Evolutionary conservation across 1,284 basidiomycete genomes (phyloP).

Genomic region (Thecaphora frezii): DNA sequence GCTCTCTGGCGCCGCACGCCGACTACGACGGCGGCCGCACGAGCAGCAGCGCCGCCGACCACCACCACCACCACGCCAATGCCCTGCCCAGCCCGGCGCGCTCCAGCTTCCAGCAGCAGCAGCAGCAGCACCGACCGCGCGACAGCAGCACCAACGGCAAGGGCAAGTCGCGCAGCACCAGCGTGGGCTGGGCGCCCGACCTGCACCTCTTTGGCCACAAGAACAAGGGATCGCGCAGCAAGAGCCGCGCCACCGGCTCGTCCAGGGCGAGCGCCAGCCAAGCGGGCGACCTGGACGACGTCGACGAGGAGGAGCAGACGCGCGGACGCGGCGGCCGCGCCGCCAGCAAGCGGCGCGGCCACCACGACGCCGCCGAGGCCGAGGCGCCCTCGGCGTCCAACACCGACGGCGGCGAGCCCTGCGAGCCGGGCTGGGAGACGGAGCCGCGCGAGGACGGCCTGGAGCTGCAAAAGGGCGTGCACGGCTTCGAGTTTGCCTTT

Average conservation of each 20-base stretch:
- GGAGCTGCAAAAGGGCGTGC: conserved; percentile 54
- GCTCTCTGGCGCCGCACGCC: conserved; percentile 22
- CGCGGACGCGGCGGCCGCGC: conserved; percentile 17
- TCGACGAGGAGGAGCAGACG: conserved; percentile 26
- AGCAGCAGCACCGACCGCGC: too few relatives aligned
- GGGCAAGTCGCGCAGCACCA: conserved; percentile 24
- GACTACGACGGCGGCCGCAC: conserved; percentile 6
- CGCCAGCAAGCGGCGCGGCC: conserved; percentile 8
- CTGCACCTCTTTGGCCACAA: conserved; percentile 18
- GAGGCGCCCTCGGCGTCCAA: neutral
- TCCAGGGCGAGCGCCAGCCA: conserved; percentile 11
- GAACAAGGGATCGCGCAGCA: conserved; percentile 21
- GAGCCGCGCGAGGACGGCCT: conserved; percentile 40
- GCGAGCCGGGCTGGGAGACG: conserved; percentile 21
- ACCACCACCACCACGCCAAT: too few relatives aligned
- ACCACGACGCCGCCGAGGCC: conserved; percentile 1
- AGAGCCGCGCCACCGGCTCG: conserved; percentile 16
- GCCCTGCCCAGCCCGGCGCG: too few relatives aligned
- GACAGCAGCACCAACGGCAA: conserved; percentile 13
- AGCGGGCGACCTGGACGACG: conserved; percentile 20
- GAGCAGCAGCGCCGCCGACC: conserved; percentile 28
- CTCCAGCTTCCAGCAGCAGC: conserved; percentile 13
- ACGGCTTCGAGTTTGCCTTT: conserved; percentile 59
- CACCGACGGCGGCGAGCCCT: neutral
- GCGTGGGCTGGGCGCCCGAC: conserved; percentile 17